These are phyloP conservation scores for Eragrostis tef DNA, from an alignment of 202 grass and related monocot species.

Conservation along the genomic window DNA sequence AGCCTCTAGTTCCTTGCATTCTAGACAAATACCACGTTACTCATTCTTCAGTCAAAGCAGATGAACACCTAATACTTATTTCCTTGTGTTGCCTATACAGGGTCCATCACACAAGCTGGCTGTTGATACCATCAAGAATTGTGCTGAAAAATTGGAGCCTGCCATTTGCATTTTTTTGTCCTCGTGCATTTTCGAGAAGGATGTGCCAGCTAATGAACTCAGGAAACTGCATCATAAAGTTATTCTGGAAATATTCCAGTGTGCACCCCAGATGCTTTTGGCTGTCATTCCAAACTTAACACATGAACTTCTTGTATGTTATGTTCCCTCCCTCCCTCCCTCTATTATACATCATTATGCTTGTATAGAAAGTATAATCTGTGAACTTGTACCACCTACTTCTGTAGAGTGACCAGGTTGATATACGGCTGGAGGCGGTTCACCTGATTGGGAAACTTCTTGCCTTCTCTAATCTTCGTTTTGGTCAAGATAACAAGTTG, in stretches of 20 bases:
- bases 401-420: slow-evolving; percentile 73
- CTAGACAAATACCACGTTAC: slow-evolving; percentile 3
- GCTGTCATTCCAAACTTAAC: slow-evolving; percentile 82
- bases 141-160: slow-evolving; percentile 70
- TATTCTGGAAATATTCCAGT: slow-evolving; percentile 89
- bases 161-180: slow-evolving; percentile 64
- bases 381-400: slow-evolving; percentile 41
- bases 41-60: slow-evolving; percentile 41
- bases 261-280: slow-evolving; percentile 74
- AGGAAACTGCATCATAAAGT: slow-evolving; percentile 70
- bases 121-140: slow-evolving; percentile 65
- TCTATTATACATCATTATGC: slow-evolving; percentile 41
- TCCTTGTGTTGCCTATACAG: slow-evolving; percentile 61
- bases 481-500: slow-evolving; percentile 66
- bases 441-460: slow-evolving; percentile 86
- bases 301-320: slow-evolving; percentile 80
- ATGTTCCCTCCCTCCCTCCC: slow-evolving; percentile 4
- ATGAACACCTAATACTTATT: slow-evolving; percentile 41
- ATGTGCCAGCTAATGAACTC: slow-evolving; percentile 53
- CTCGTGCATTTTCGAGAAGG: slow-evolving; percentile 68
- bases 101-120: slow-evolving; percentile 74
- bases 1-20: slow-evolving; percentile 25
- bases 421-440: slow-evolving; percentile 72
- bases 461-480: slow-evolving; percentile 82
- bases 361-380: slow-evolving; percentile 14